phyloP scores from a whole-genome alignment of 805 yeast species.

The Saccharomyces mikatae region DNA sequence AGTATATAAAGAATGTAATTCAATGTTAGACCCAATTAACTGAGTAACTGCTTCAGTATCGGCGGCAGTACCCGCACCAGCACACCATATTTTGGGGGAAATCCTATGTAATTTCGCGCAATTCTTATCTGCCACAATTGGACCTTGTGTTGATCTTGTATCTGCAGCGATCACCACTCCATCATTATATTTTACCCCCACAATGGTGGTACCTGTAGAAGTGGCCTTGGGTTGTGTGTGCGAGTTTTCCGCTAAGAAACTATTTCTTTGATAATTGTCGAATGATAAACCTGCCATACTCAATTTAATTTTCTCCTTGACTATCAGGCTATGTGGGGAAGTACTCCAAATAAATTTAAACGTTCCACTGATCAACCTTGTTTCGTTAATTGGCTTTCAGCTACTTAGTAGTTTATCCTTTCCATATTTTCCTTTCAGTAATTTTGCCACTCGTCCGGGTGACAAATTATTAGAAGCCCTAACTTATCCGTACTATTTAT shows the following conservation, averaged over 20 bases:
- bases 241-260: slow-evolving; percentile 62
- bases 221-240: slow-evolving; percentile 79
- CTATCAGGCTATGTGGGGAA: not conserved
- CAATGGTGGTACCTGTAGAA: slow-evolving; percentile 98
- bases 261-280: slow-evolving; percentile 89
- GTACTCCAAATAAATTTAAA: not conserved
- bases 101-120: slow-evolving; percentile 90
- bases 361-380: not conserved
- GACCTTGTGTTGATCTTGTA: slow-evolving; percentile 95
- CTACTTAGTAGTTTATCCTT: not conserved
- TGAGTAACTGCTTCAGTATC: slow-evolving; percentile 98
- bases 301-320: not conserved
- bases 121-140: slow-evolving; percentile 95
- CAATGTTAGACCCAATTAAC: slow-evolving; percentile 81
- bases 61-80: slow-evolving; percentile 99
- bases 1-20: slow-evolving; percentile 77
- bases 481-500: not conserved
- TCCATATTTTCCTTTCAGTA: not conserved
- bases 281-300: slow-evolving; percentile 84
- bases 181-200: slow-evolving; percentile 84
- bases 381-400: not conserved
- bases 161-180: slow-evolving; percentile 98
- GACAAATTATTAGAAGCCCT: not conserved
- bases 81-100: slow-evolving; percentile 95
- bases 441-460: not conserved